Percentiles rank a stretch among this genome's conserved stretches.
These are phyloP conservation scores for Aspergillus bombycis DNA, from an alignment of 2,329 filamentous ascomycete species.

Conservation along the genomic window DNA sequence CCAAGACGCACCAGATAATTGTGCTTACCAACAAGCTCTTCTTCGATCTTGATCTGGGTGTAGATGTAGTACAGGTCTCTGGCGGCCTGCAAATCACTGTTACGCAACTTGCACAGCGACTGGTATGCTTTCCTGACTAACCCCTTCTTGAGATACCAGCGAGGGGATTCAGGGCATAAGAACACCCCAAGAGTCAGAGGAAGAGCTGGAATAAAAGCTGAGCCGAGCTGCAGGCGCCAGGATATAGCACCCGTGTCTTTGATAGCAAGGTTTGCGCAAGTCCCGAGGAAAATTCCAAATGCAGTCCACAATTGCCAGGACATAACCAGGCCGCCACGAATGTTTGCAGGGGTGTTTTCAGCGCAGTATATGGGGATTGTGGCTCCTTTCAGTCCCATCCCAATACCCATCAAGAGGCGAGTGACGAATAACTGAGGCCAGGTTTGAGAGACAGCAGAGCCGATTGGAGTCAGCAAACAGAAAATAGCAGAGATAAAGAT, in stretches of 20 bases:
- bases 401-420: constrained; percentile 62
- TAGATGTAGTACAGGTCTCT: constrained; percentile 66
- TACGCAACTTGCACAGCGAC: constrained; percentile 61
- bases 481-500: constrained; percentile 68
- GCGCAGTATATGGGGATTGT: constrained; percentile 60
- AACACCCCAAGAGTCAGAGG: constrained; percentile 62
- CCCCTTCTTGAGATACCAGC: constrained; percentile 70
- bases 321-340: constrained; percentile 62
- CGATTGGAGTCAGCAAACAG: constrained; percentile 69
- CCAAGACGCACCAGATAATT: constrained; percentile 65
- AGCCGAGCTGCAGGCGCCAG: constrained; percentile 67
- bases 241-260: constrained; percentile 61
- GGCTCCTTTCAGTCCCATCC: constrained; percentile 64
- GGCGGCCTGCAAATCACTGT: constrained; percentile 62
- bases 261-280: constrained; percentile 66
- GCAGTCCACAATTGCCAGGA: constrained; percentile 58
- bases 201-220: constrained; percentile 67
- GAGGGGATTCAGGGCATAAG: constrained; percentile 66
- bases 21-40: constrained; percentile 45
- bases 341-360: constrained; percentile 58
- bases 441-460: constrained; percentile 62
- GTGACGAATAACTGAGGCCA: constrained; percentile 63
- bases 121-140: constrained; percentile 63
- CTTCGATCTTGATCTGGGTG: constrained; percentile 54
- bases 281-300: constrained; percentile 69